Percentiles rank a stretch among this genome's conserved stretches.
Conservation (phyloP, 1,284 basidiomycete genomes). For the Trichosporon sp. region DNA sequence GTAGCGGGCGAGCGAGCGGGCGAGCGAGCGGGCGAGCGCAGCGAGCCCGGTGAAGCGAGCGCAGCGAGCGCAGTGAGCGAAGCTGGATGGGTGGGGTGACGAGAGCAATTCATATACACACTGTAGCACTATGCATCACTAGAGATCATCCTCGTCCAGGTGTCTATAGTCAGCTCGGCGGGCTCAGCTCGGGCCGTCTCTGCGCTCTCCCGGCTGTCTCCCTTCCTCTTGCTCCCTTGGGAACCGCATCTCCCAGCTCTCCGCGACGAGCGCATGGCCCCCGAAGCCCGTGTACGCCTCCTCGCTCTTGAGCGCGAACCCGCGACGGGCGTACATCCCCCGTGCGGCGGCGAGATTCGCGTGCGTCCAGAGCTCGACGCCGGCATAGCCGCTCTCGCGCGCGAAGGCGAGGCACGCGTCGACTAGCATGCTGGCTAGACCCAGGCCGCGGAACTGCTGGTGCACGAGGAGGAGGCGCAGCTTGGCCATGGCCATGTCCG, state of each 20-base stretch:
- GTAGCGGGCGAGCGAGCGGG: not conserved
- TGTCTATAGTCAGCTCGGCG: too few species aligned
- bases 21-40: not conserved
- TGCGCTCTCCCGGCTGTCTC: not conserved
- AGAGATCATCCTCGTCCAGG: too few species aligned
- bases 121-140: not conserved
- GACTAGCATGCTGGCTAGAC: constrained; percentile 13
- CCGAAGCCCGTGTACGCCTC: constrained; percentile 1
- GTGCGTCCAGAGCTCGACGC: constrained; percentile 20
- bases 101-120: not conserved
- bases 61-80: too few species aligned
- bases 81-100: too few species aligned
- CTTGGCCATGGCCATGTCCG: constrained; percentile 12
- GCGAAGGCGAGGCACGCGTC: constrained; percentile 12
- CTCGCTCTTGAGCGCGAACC: constrained; percentile 2
- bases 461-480: constrained; percentile 14
- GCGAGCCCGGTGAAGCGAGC: too few species aligned
- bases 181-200: too few species aligned
- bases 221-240: too few species aligned
- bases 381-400: constrained; percentile 8
- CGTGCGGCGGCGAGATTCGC: constrained; percentile 11
- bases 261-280: constrained; percentile 4
- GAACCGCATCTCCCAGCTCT: constrained; percentile 9
- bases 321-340: constrained; percentile 14
- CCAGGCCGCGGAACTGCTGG: constrained; percentile 9